A percentile compares a stretch with the other conserved stretches of the same genome.
Evolutionary conservation across 352 stramenopile species (phyloP).

Genomic region (Phytophthora crassamura): DNA sequence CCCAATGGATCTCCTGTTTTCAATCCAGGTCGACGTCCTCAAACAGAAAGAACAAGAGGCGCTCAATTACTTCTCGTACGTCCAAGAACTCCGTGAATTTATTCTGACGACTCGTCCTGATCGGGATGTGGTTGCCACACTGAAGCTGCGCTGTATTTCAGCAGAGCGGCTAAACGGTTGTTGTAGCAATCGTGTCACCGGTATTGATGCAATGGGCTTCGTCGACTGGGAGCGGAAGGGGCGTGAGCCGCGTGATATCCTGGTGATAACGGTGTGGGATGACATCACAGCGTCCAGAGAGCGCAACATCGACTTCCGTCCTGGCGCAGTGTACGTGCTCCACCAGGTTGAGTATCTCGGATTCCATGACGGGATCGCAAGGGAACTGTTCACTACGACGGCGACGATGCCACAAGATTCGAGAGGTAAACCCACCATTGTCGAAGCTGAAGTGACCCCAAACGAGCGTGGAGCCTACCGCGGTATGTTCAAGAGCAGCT

Average conservation of each 20-base stretch:
- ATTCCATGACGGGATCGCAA: background rate
- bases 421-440: background rate
- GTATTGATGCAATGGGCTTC: background rate
- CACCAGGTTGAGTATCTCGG: background rate
- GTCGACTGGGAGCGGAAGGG: background rate
- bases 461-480: too few species aligned
- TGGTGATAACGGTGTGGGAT: background rate
- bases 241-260: background rate
- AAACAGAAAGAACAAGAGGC: too few species aligned
- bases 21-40: too few species aligned
- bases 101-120: too few species aligned
- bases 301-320: background rate
- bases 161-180: background rate
- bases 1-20: too few species aligned
- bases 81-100: too few species aligned
- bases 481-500: too few species aligned
- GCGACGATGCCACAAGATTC: background rate
- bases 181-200: background rate
- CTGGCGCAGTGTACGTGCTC: background rate
- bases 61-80: too few species aligned
- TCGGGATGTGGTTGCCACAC: too few species aligned
- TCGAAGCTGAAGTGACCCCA: too few species aligned
- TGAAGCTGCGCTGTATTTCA: background rate
- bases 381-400: background rate
- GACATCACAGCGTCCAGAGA: too few species aligned